These are phyloP conservation scores for Wickerhamomyces chambardii DNA, from an alignment of 805 yeast genomes.

Conservation along the genomic window DNA sequence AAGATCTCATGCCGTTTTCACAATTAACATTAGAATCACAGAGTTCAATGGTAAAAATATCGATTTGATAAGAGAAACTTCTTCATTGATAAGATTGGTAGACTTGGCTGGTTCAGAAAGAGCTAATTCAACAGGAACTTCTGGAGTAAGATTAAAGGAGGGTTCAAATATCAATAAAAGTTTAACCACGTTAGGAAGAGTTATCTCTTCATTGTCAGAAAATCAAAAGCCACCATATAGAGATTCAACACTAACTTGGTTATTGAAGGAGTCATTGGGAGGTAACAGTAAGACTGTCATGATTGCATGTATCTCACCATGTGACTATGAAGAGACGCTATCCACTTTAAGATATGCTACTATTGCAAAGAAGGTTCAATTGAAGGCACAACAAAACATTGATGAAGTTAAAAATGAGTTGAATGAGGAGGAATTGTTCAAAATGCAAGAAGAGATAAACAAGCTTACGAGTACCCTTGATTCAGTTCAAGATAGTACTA, in stretches of 20 bases:
- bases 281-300: constrained; percentile 84
- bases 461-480: constrained; percentile 8
- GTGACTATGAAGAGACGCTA: constrained; percentile 68
- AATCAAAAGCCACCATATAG: constrained; percentile 28
- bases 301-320: constrained; percentile 82
- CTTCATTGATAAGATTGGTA: constrained; percentile 58
- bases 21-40: constrained; percentile 52
- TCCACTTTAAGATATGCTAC: constrained; percentile 75
- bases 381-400: constrained; percentile 44
- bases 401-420: constrained; percentile 7
- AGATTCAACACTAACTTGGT: constrained; percentile 69
- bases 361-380: constrained; percentile 61
- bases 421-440: constrained; percentile 6
- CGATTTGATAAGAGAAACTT: constrained; percentile 35
- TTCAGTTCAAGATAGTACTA: constrained; percentile 12
- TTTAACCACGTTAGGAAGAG: constrained; percentile 69
- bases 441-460: constrained; percentile 13
- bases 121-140: constrained; percentile 51
- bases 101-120: constrained; percentile 84
- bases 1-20: constrained; percentile 75
- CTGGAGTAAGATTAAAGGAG: constrained; percentile 55
- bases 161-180: constrained; percentile 76
- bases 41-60: constrained; percentile 27
- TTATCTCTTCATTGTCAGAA: constrained; percentile 41
- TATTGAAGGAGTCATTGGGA: constrained; percentile 66